Conservation (phyloP, 1,284 basidiomycete genomes). For the Microbotryum silenes-acaulis region DNA sequence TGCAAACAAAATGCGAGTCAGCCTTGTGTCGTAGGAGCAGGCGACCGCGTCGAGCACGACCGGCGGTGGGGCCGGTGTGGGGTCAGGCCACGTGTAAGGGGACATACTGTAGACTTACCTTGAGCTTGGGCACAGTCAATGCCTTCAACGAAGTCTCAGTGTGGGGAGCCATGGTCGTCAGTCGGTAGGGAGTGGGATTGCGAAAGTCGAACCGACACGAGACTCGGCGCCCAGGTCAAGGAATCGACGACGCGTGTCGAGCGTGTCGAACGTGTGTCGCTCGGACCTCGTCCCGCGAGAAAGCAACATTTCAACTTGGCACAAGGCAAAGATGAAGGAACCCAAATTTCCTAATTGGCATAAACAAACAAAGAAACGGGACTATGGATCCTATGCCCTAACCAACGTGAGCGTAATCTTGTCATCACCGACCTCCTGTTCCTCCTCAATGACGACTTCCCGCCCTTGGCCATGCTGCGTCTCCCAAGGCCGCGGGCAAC, state of each 20-base stretch:
- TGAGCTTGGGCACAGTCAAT: conserved; percentile 44
- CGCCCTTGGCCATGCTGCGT: conserved; percentile 48
- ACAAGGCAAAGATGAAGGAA: conserved; percentile 70
- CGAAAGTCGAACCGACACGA: too few species aligned
- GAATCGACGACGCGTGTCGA: too few species aligned
- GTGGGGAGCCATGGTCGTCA: conserved; percentile 4
- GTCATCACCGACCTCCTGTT: conserved; percentile 75
- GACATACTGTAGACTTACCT: conserved; percentile 27
- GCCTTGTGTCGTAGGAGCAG: background rate
- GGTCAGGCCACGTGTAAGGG: background rate
- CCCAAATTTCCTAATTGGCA: conserved; percentile 51
- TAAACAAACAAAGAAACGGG: conserved; percentile 44
- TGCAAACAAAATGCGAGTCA: background rate
- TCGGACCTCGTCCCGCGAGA: conserved; percentile 52
- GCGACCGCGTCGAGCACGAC: background rate
- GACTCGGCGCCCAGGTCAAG: too few species aligned
- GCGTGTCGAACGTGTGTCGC: conserved; percentile 45
- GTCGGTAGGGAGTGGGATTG: too few species aligned
- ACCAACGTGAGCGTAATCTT: conserved; percentile 54
- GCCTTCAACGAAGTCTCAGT: conserved; percentile 35
- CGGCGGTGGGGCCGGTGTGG: background rate
- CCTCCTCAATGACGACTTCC: conserved; percentile 65
- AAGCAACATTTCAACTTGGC: conserved; percentile 80
- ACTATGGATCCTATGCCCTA: conserved; percentile 50
- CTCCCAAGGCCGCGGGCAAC: conserved; percentile 49